These are phyloP conservation scores for Wickerhamomyces strasburgensis DNA, from an alignment of 805 yeast genomes.

Conservation along the genomic window DNA sequence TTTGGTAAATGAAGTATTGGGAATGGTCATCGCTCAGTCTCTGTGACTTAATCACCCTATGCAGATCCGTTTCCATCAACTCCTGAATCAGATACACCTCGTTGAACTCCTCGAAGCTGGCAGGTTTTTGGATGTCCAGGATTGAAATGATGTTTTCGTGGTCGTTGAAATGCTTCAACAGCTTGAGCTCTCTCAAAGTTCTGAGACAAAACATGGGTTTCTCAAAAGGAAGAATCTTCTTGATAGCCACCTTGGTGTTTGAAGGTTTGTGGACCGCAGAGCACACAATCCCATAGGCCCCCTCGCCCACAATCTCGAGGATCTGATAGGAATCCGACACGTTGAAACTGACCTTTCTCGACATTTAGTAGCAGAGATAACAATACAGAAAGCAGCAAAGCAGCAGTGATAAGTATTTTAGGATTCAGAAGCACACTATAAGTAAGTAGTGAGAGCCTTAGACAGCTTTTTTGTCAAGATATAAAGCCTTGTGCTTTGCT, in stretches of 20 bases:
- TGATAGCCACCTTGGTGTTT: conserved; percentile 65
- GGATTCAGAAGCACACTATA: too few relatives aligned
- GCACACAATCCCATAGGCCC: conserved; percentile 79
- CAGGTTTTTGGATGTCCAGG: conserved; percentile 62
- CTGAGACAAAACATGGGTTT: conserved; percentile 62
- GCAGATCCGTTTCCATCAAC: conserved; percentile 71
- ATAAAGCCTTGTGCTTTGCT: too few relatives aligned
- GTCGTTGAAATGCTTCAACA: conserved; percentile 55
- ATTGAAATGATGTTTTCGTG: conserved; percentile 73
- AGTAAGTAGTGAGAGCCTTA: too few relatives aligned
- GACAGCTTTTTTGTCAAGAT: too few relatives aligned
- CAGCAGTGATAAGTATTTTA: too few relatives aligned
- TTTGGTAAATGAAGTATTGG: conserved; percentile 66
- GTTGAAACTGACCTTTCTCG: conserved; percentile 52
- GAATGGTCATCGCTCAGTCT: conserved; percentile 60
- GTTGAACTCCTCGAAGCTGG: conserved; percentile 49
- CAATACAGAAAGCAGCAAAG: too few relatives aligned
- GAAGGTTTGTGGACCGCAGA: conserved; percentile 61
- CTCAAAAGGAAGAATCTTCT: conserved; percentile 68
- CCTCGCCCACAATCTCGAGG: conserved; percentile 64
- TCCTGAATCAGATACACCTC: conserved; percentile 78
- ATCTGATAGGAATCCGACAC: conserved; percentile 59
- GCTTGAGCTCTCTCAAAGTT: conserved; percentile 64
- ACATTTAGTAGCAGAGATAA: too few relatives aligned
- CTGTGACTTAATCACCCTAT: conserved; percentile 54